Evolutionary conservation across 805 yeast species (phyloP).

Genomic region (Wickerhamiella brachini): DNA sequence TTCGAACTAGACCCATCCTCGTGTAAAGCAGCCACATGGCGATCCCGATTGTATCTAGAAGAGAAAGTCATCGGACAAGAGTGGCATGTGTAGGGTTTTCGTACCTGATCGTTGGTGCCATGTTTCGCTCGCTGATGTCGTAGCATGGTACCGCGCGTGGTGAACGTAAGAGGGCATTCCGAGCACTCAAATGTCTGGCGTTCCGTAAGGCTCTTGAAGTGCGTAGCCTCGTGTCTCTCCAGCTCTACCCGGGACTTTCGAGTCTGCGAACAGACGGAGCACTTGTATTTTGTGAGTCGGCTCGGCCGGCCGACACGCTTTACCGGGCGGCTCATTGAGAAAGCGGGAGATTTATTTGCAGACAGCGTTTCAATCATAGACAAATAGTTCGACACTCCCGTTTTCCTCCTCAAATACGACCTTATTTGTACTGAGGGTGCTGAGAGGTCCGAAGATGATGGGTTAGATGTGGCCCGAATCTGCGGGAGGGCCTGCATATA

Average conservation of each 20-base stretch:
- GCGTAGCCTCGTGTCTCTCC: neutral
- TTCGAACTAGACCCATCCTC: neutral
- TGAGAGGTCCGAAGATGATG: neutral
- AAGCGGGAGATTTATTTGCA: neutral
- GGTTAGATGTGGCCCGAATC: neutral
- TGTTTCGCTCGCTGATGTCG: conserved; percentile 1
- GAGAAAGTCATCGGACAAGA: neutral
- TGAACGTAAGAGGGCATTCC: neutral
- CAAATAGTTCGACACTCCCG: neutral
- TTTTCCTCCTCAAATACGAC: too few species aligned
- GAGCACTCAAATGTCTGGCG: neutral
- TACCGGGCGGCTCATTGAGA: neutral
- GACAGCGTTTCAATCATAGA: neutral
- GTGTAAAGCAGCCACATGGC: neutral
- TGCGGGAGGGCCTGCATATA: neutral
- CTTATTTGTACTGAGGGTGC: neutral
- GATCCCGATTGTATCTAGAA: neutral
- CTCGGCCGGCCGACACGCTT: neutral
- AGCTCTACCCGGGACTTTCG: neutral
- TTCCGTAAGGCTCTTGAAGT: neutral
- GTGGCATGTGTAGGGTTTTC: neutral
- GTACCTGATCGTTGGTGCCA: neutral
- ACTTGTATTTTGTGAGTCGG: neutral
- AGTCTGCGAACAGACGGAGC: neutral
- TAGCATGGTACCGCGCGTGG: neutral